Conservation (phyloP, 768 basidiomycete genomes). For the Crassisporium funariophilum region DNA sequence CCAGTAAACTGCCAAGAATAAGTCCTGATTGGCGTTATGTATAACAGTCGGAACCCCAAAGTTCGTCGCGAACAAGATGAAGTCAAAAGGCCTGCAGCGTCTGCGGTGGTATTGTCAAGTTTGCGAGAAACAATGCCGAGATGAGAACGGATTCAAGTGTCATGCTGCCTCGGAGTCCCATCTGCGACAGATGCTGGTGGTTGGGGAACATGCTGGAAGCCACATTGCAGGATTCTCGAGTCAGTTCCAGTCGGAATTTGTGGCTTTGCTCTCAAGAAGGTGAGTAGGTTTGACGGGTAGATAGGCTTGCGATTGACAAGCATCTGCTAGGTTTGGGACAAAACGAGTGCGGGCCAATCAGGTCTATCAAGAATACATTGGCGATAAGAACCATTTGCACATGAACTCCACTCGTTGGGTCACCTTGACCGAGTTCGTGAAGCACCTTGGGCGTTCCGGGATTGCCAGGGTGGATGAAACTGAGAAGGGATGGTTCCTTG, state of each 20-base stretch:
- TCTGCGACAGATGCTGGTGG: constrained; percentile 94
- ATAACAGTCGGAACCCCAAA: constrained; percentile 81
- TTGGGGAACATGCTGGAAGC: constrained; percentile 90
- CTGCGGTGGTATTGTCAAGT: constrained; percentile 99
- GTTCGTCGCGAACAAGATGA: constrained; percentile 93
- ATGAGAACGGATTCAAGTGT: constrained; percentile 99
- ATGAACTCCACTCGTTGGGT: constrained; percentile 99
- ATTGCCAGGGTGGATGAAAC: constrained; percentile 95
- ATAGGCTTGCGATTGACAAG: constrained; percentile 5
- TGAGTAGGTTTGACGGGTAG: constrained; percentile 31
- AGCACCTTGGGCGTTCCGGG: constrained; percentile 84
- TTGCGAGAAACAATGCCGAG: constrained; percentile 97
- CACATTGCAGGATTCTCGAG: constrained; percentile 90
- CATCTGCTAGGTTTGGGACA: constrained; percentile 71
- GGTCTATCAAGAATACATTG: constrained; percentile 97
- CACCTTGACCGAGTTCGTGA: constrained; percentile 93
- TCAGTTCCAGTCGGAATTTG: constrained; percentile 90
- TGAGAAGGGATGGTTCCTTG: constrained; percentile 97
- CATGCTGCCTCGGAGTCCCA: constrained; percentile 88
- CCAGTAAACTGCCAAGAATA: not conserved
- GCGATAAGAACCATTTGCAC: constrained; percentile 91
- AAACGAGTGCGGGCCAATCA: constrained; percentile 93
- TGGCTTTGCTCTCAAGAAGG: constrained; percentile 86
- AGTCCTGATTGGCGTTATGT: constrained; percentile 1
- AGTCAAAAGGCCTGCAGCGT: constrained; percentile 94